Percentiles rank a stretch among this genome's conserved stretches.
phyloP scores from a whole-genome alignment of 352 stramenopile genomes.

The Globisporangium radiosum region DNA sequence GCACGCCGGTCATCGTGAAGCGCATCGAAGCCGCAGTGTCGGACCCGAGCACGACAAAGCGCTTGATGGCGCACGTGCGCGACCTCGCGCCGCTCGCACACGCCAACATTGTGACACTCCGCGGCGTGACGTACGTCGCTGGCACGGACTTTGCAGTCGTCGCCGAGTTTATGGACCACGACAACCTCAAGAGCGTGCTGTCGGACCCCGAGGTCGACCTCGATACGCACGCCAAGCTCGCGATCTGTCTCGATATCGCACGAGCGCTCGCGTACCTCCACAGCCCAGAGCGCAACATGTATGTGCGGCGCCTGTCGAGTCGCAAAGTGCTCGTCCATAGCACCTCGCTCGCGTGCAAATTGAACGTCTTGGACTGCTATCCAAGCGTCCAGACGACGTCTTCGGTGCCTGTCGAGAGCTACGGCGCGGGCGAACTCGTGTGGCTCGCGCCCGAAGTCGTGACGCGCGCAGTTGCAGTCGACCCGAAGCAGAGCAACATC shows the following conservation, averaged over 20 bases:
- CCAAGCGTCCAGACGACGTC: constrained; percentile 25
- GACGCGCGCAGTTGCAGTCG: constrained; percentile 33
- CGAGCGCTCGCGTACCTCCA: constrained; percentile 59
- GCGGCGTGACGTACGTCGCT: constrained; percentile 64
- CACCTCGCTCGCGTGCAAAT: constrained; percentile 35
- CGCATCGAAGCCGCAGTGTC: constrained; percentile 60
- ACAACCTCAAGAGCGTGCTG: constrained; percentile 54
- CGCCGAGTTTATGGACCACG: constrained; percentile 71
- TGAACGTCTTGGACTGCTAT: constrained; percentile 57
- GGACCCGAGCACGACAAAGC: constrained; percentile 50
- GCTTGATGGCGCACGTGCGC: constrained; percentile 49
- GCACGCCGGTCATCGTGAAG: constrained; percentile 61
- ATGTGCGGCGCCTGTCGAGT: constrained; percentile 41
- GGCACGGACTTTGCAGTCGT: constrained; percentile 75
- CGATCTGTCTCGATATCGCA: constrained; percentile 68
- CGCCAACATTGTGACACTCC: constrained; percentile 54
- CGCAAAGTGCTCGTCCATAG: constrained; percentile 54
- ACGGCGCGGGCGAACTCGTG: constrained; percentile 41
- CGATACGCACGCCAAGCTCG: constrained; percentile 41
- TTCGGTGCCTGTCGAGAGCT: constrained; percentile 11
- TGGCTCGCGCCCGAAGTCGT: constrained; percentile 54
- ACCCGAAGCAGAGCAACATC: constrained; percentile 45
- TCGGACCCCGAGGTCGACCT: constrained; percentile 47
- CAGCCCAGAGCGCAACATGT: constrained; percentile 34
- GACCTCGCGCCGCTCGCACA: constrained; percentile 46